Conservation (phyloP, 1,139 yeast genomes). For the Protomyces gravidus region DNA sequence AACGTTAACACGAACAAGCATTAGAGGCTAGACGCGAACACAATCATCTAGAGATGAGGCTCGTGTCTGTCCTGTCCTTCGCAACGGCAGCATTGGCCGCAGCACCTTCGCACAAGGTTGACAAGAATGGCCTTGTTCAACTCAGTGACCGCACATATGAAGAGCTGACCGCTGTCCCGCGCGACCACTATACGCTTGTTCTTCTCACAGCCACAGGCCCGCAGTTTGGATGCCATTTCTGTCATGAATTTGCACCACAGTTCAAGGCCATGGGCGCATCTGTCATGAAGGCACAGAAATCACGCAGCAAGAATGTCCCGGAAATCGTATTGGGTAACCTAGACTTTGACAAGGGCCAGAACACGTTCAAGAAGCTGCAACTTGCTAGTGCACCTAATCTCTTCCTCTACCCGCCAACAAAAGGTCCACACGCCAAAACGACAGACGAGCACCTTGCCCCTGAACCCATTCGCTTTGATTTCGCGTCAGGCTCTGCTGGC, state of each 20-base stretch:
- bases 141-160: conserved; percentile 62
- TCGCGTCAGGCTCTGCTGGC: not conserved
- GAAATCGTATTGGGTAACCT: conserved; percentile 66
- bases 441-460: conserved; percentile 43
- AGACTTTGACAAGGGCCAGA: conserved; percentile 58
- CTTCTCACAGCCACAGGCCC: conserved; percentile 71
- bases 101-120: not conserved
- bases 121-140: conserved; percentile 43
- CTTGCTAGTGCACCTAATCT: conserved; percentile 77
- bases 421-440: conserved; percentile 29
- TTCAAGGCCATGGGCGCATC: conserved; percentile 59
- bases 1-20: too few relatives aligned
- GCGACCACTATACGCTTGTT: conserved; percentile 64
- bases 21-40: not conserved
- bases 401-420: conserved; percentile 56
- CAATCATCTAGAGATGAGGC: not conserved
- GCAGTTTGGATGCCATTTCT: conserved; percentile 70
- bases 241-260: conserved; percentile 60
- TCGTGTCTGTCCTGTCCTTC: not conserved
- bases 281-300: conserved; percentile 51
- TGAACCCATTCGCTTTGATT: conserved; percentile 20
- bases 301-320: conserved; percentile 39
- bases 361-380: conserved; percentile 53
- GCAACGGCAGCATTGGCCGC: not conserved
- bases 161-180: conserved; percentile 57